Base-by-base conservation (phyloP, 208 protist genomes). In the Crithidia thermophila region DNA sequence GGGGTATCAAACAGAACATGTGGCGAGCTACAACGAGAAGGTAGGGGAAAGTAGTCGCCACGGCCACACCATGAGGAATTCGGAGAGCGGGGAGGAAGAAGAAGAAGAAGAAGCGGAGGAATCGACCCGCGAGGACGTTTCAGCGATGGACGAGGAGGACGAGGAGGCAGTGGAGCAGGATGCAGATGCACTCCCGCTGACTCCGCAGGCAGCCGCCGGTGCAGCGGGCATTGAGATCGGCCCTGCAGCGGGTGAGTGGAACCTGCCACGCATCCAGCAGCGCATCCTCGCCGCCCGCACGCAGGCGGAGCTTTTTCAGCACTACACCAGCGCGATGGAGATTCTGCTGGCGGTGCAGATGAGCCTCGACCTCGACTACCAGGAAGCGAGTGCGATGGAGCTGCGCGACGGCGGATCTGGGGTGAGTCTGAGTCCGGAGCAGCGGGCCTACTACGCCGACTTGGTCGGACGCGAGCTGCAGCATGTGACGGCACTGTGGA, bases 321-420 rank as follows among this genome's bases (percentile, higher is more conserved):
- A 67, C 66, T 81, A 70, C 49, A 72, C 62, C 25, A 45, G 64
- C 33, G 75, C 75, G 2, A 49, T 77, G 37, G 75, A 77, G 51
- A 55, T 73, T 14, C 27, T 81, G 28, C 39, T 77, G 3, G 37
- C 61, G 8, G 70, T 77, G 9, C 75, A 81, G 42, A 74, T 80
- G 68, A 75, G 65, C 31, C 49, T 80, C 5, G 69, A 80, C 27
- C 43, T 36, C 39, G 65, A 73, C 58, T 72, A 72, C 37, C 56
- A 63, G 25, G 63, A 57, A 20, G 62, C 62, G 18, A 52, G 14
- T 13, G 33, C 8, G 27, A 23, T 18, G 3, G 47, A 40, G 3
- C 31, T 30, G 16, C 9, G 25, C n/a, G 25, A 39, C 27, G 16
- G 14, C 21, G 14, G 25, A 5, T 33, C 57, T 10, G 45, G 14